Base-by-base conservation (phyloP, 306 rosid genomes). In the Alnus rubra region DNA sequence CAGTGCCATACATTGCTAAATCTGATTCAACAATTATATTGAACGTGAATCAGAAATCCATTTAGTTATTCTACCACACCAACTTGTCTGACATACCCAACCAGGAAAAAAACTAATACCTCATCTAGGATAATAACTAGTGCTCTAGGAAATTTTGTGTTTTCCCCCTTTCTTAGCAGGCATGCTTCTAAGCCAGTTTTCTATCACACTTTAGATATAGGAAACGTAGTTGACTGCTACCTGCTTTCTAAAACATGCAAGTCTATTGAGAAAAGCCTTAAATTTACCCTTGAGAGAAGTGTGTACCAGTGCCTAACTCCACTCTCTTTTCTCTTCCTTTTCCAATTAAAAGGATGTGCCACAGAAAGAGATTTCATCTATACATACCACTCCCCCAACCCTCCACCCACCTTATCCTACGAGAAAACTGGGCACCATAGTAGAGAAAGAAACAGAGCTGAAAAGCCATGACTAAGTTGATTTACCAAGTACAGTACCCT, bases 1-100 rank as follows among this genome's bases (percentile, higher is more conserved):
- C 28, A 28, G 19, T 63, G 62, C 75, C 65, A 60, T 67, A n/a
- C 73, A 76, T 51, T 15, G 55, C 50, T 54, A 68, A 45, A 39
- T 67, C 31, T 50, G 33, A 73, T 59, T 59, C 28, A 42, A 67
- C 56, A 45, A 28, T 28, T 55, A 44, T 18, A 62, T 37, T 73
- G 0, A 51, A 72, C 15, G 39, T 16, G 50, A 67, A 67, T 37
- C 50, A 67, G 51, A 67, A 18, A 42, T 39, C 72, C 51, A 7
- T 39, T 12, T 42, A 42, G 9, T 39, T 9, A 16, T 67, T 67
- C 15, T 67, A 9, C 50, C 5, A 39, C 5, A 9, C 49, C 51
- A 16, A 18, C 51, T 67, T 67, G 49, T 67, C 50, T 42, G 42
- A 67, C 28, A 18, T 19, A 67, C 72, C 14, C 50, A 37, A 39